Percentiles rank a stretch among this genome's conserved stretches.
Evolutionary conservation across 1,284 basidiomycete genomes (phyloP).

Genomic region (Calocybe gambosa): DNA sequence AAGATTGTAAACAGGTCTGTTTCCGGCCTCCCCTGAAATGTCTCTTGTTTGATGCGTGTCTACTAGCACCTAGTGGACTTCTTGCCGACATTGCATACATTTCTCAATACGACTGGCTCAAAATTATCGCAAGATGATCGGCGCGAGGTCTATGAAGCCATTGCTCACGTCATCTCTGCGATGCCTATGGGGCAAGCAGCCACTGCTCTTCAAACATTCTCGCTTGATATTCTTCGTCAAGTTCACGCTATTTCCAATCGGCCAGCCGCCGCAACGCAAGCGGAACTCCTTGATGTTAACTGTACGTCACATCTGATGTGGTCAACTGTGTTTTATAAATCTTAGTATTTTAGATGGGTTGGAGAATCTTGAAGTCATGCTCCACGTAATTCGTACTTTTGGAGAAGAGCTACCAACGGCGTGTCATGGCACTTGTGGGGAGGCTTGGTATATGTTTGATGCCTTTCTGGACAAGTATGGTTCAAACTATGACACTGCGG

Average conservation of each 20-base stretch:
- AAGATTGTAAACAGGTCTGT: constrained; percentile 85
- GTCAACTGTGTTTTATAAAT: constrained; percentile 3
- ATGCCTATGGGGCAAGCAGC: constrained; percentile 88
- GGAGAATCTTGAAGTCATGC: constrained; percentile 87
- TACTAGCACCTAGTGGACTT: constrained; percentile 84
- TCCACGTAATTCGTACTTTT: constrained; percentile 74
- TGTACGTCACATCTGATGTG: constrained; percentile 39
- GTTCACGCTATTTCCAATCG: constrained; percentile 59
- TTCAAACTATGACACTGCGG: constrained; percentile 74
- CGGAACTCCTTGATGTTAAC: constrained; percentile 57
- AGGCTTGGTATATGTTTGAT: constrained; percentile 85
- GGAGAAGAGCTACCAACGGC: constrained; percentile 75
- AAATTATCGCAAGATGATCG: constrained; percentile 86
- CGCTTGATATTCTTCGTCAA: constrained; percentile 65
- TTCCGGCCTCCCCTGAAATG: neutral
- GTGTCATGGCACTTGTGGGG: constrained; percentile 74
- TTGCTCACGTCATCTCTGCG: constrained; percentile 89
- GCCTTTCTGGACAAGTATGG: constrained; percentile 77
- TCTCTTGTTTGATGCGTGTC: constrained; percentile 1
- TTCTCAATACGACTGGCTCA: constrained; percentile 71
- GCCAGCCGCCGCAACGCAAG: constrained; percentile 46
- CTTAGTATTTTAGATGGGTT: constrained; percentile 51
- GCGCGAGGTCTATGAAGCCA: constrained; percentile 90
- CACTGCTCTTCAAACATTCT: constrained; percentile 79
- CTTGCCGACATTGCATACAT: constrained; percentile 87